Base-by-base conservation (phyloP, 1,139 yeast genomes). In the Yamadazyma dushanensis region DNA sequence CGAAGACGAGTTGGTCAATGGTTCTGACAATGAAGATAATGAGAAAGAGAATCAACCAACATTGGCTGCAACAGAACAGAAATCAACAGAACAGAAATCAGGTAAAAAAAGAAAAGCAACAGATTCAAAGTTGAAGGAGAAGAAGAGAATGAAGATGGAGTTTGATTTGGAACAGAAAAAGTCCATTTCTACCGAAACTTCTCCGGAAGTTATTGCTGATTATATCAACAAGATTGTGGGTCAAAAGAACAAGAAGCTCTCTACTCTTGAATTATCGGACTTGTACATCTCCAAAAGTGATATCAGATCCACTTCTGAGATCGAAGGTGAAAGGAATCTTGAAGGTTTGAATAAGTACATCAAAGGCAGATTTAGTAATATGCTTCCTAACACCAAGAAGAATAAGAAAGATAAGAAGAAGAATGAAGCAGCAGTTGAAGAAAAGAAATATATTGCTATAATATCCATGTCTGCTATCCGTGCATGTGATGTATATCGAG, bases 401-500 rank as follows among this genome's bases (percentile, higher is more conserved):
- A 63, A 57, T 37, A 54, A 51, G 29, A 49, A 56, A 32, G 57
- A 54, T 36, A 43, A 50, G 18, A 49, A 54, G 23, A 56, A 53
- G 33, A 50, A 51, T 38, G 33, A 31, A 35, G 23, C 17, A 26
- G 16, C 17, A 26, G 16, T 4, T 14, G 45, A 47, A 16, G 45
- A 50, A 27, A 35, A 43, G 26, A 70, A 72, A 43, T 76, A 70
- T 47, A 59, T 83, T 15, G 66, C 83, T n/a, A 61, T 83, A 3
- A 56, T 84, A 13, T 74, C 86, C 4, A 73, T 77, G 70, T 82
- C 89, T 0, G 90, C 90, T 1, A 59, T 83, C 16, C 66, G 92
- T 39, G 87, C 83, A 1, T 83, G 92, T 59, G 90, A 83, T 49
- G 70, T 81, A 2, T 78, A 77, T 51, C 67, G 92, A 38, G 79